Base-by-base conservation (phyloP, 345 rosid genomes). In the Jatropha curcas region DNA sequence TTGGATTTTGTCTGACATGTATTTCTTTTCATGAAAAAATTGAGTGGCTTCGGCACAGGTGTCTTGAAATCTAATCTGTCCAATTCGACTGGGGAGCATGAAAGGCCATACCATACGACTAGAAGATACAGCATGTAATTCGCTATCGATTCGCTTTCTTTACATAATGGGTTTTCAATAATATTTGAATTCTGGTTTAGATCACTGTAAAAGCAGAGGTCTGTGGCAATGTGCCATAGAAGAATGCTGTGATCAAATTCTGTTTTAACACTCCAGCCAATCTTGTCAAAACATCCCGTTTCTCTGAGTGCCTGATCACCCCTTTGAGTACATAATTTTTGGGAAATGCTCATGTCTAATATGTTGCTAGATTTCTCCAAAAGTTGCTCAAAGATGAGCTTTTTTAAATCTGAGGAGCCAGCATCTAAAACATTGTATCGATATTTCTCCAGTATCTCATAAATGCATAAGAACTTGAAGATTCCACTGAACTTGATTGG, bases 151-250 rank as follows among this genome's bases (percentile, higher is more conserved):
- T 58, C 76, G 68, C 85, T 76, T 27, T 43, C 68, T 41, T 65
- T 45, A 45, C 68, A 65, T 22, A 24, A 5, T 25, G 35, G 53
- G 68, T 43, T 65, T 24, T 27, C 22, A 25, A 45, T 43, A 24
- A 65, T 2, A 28, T 14, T 65, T 5, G 53, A 46, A 8, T 53
- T 60, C 0, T 5, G 73, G 71, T 45, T 66, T 1, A 2, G 51
- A 56, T 80, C 82, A 16, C 16, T 22, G 31, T 55, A 6, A 45
- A 75, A 81, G 65, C 84, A 81, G 43, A 86, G 80, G 30, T 81
- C 89, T 16, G 88, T 88, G 27, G 91, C 88, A 43, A 88, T 78
- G 59, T 88, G 88, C 91, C 89, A 88, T 11, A 84, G 60, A 0
- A 88, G 86, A 58, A 88, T 56, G 82, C 86, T 84, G 67, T 83